These are phyloP conservation scores for Rossbeevera mucosa DNA, from an alignment of 768 basidiomycete species.

Conservation along the genomic window DNA sequence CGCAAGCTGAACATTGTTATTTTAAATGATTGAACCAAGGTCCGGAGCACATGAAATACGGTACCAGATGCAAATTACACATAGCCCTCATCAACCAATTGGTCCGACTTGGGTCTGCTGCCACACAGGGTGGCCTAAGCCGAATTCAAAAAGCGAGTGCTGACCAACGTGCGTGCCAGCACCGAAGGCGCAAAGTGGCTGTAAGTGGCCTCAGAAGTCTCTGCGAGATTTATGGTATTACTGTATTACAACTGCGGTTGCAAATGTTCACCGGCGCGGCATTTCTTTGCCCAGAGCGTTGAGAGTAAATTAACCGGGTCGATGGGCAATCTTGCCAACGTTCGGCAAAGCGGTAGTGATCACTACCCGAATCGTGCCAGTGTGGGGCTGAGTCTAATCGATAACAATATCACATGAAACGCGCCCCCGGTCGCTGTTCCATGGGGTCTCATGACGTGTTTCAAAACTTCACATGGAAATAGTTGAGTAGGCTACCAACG, in stretches of 20 bases:
- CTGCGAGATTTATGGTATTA: not conserved
- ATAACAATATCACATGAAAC: constrained; percentile 15
- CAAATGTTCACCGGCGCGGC: not conserved
- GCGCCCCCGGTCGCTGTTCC: not conserved
- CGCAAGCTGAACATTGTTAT: not conserved
- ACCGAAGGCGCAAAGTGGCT: not conserved
- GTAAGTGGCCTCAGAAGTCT: not conserved
- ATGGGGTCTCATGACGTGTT: not conserved
- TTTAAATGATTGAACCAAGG: not conserved
- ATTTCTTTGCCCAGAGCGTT: not conserved
- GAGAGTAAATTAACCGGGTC: not conserved
- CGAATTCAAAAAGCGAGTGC: not conserved
- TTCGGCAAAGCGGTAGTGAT: not conserved
- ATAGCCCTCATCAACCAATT: not conserved
- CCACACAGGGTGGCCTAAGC: not conserved
- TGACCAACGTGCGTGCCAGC: not conserved
- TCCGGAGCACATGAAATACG: not conserved
- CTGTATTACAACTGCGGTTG: not conserved
- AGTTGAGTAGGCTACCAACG: not conserved
- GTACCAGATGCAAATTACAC: no score
- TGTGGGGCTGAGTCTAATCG: not conserved
- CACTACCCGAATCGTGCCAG: not conserved
- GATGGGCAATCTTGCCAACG: not conserved
- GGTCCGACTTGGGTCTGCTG: not conserved
- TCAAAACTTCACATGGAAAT: not conserved